Evolutionary conservation across 2,329 filamentous ascomycete genomes (phyloP), one percentile per base, ranked within the genome.

Genomic region (Fusarium sp.): DNA sequence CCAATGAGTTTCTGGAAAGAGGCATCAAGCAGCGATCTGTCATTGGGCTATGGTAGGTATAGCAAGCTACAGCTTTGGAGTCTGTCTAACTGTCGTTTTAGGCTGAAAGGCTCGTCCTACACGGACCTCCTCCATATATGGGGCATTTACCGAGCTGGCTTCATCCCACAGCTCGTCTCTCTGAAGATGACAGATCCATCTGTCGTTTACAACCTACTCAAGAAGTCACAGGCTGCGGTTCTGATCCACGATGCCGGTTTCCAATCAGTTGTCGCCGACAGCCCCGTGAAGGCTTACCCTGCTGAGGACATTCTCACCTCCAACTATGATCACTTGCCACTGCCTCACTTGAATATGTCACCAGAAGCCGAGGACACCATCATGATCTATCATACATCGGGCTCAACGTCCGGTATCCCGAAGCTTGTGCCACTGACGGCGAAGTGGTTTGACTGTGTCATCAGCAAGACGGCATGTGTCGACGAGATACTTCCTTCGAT

Each of bases 311-410:
- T 66, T 8, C 25, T 52, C 0, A 37, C 35, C 0, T 20, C 30
- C 8, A 22, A 37, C 0, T 4, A 57, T 6, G 20, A 61, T 1
- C 45, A 62, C 6, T 15, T 70, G 0, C 27, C 62, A 1, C 20
- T 65, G 2, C 30, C 65, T 5, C 1, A 4, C 2, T 22, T 69
- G 3, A 63, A 65, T 25, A 17, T 32, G 3, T 68, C 75, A 11
- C 37, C 35, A 0, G 12, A 59, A 2, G 27, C 37, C 0, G 70
- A 78, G 0, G 72, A 78, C 1, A 38, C 66, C 2, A 2, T 70
- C 3, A 56, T 72, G 11, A 69, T 76, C 1, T 68, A 63, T 40
- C 75, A 78, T n/a, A 74, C 76, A 4, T 78, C 76, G 7, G 76
- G 76, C 1, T 78, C 76, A 0, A 76, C 69, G 1, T 76, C 74